phyloP scores from a whole-genome alignment of 805 yeast genomes.

The Cyberlindnera lachancei region DNA sequence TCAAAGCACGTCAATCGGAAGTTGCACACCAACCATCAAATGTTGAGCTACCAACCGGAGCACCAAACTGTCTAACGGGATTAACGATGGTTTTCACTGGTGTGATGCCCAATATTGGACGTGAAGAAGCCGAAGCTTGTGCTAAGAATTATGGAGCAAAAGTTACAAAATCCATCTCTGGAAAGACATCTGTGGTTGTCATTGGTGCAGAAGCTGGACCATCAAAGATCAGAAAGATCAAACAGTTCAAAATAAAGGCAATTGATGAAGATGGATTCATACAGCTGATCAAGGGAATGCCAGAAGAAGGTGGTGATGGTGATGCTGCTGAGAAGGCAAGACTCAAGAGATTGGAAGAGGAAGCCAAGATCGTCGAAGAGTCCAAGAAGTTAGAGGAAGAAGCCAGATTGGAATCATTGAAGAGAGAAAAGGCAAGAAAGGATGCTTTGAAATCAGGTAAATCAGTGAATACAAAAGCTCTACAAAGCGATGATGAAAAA shows the following conservation, averaged over 20 bases:
- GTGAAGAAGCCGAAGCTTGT: slow-evolving; percentile 65
- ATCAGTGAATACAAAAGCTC: slow-evolving; percentile 5
- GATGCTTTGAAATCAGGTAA: slow-evolving; percentile 22
- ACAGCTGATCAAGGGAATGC: slow-evolving; percentile 68
- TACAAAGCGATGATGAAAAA: slow-evolving; percentile 46
- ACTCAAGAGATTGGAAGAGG: slow-evolving; percentile 63
- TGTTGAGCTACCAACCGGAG: slow-evolving; percentile 67
- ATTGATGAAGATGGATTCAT: slow-evolving; percentile 83
- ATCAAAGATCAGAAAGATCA: slow-evolving; percentile 78
- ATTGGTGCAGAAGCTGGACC: slow-evolving; percentile 97
- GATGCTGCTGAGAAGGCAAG: slow-evolving; percentile 68
- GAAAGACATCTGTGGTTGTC: slow-evolving; percentile 82
- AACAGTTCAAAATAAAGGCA: slow-evolving; percentile 65
- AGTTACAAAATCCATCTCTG: slow-evolving; percentile 78
- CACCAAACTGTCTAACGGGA: slow-evolving; percentile 81
- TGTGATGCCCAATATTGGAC: slow-evolving; percentile 66
- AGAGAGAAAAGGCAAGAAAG: slow-evolving; percentile 19
- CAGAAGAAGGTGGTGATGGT: slow-evolving; percentile 88
- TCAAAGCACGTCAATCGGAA: slow-evolving; percentile 38
- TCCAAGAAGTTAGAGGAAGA: slow-evolving; percentile 41
- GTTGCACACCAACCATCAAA: slow-evolving; percentile 27
- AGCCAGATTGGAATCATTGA: slow-evolving; percentile 31
- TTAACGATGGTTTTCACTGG: slow-evolving; percentile 93
- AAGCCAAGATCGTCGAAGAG: slow-evolving; percentile 44
- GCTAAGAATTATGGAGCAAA: slow-evolving; percentile 89